Conservation (phyloP, 192 early-diverging fungal genomes). For the Coemansia erecta region DNA sequence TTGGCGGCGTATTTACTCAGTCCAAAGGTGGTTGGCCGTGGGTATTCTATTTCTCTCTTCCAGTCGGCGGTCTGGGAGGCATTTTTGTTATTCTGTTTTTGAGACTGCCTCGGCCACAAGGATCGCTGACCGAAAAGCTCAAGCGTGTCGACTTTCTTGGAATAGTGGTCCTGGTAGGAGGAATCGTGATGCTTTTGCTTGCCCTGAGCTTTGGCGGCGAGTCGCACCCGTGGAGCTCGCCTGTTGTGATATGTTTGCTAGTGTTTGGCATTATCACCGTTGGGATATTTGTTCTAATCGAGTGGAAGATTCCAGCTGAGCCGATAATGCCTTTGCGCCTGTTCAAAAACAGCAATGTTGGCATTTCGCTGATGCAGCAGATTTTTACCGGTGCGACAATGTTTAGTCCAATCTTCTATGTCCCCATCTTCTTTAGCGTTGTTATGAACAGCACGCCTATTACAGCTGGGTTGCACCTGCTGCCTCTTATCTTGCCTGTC, state of each 20-base stretch:
- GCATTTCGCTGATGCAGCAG: slow-evolving; percentile 44
- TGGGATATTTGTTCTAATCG: slow-evolving; percentile 53
- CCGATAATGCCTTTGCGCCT: slow-evolving; percentile 57
- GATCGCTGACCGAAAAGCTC: slow-evolving; percentile 54
- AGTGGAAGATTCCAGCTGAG: slow-evolving; percentile 57
- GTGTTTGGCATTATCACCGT: slow-evolving; percentile 47
- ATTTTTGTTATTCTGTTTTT: slow-evolving; percentile 54
- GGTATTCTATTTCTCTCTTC: slow-evolving; percentile 60
- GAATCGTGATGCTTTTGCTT: slow-evolving; percentile 57
- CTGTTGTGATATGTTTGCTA: slow-evolving; percentile 57
- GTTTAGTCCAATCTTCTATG: slow-evolving; percentile 59
- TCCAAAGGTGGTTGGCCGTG: slow-evolving; percentile 63
- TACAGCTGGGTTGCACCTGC: slow-evolving; percentile 58
- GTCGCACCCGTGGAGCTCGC: slow-evolving; percentile 59
- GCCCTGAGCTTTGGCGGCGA: slow-evolving; percentile 62
- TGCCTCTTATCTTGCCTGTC: slow-evolving; percentile 61
- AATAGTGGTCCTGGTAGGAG: slow-evolving; percentile 49
- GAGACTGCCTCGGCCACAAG: slow-evolving; percentile 41
- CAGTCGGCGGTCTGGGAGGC: slow-evolving; percentile 31
- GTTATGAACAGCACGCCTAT: slow-evolving; percentile 59
- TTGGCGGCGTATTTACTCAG: slow-evolving; percentile 69
- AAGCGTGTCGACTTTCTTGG: slow-evolving; percentile 65
- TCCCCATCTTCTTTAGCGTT: slow-evolving; percentile 63
- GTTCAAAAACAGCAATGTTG: slow-evolving; percentile 59
- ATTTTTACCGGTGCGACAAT: slow-evolving; percentile 61